Conservation (phyloP, 306 rosid species). For the Citrullus colocynthis region DNA sequence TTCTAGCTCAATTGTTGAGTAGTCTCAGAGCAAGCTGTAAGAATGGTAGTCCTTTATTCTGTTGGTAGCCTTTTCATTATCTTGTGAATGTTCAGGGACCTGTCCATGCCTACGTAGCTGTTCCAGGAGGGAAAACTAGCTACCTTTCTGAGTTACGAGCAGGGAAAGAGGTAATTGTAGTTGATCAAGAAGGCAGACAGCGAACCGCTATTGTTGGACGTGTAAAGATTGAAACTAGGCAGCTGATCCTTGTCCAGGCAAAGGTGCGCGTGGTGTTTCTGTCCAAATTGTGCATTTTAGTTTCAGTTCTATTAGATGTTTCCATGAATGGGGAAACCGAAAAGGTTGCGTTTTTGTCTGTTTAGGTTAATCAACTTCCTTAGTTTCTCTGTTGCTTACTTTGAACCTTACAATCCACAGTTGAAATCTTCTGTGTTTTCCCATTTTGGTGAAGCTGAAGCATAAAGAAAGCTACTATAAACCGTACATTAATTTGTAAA, state of each 20-base stretch:
- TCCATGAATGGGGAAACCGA: neutral
- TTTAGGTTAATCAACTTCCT: neutral
- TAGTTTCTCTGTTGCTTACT: neutral
- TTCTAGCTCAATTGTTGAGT: neutral
- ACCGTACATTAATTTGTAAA: neutral
- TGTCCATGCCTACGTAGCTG: constrained; percentile 72
- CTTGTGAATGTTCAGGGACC: constrained; percentile 45
- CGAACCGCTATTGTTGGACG: constrained; percentile 71
- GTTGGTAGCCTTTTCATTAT: neutral
- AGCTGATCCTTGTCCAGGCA: constrained; percentile 75
- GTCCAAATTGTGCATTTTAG: neutral
- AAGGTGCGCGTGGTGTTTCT: constrained; percentile 29
- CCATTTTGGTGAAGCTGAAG: neutral
- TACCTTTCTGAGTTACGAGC: constrained; percentile 76
- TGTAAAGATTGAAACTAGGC: constrained; percentile 78
- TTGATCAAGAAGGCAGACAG: constrained; percentile 64
- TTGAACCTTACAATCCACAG: neutral
- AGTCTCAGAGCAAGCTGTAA: neutral
- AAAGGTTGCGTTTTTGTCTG: neutral
- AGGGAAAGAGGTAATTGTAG: constrained; percentile 76
- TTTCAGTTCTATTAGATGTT: neutral
- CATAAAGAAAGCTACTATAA: neutral
- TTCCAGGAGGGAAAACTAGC: constrained; percentile 77
- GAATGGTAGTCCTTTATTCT: neutral
- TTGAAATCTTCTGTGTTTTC: neutral